Conservation (phyloP, 495 filamentous ascomycete genomes). For the Thozetella sp. region DNA sequence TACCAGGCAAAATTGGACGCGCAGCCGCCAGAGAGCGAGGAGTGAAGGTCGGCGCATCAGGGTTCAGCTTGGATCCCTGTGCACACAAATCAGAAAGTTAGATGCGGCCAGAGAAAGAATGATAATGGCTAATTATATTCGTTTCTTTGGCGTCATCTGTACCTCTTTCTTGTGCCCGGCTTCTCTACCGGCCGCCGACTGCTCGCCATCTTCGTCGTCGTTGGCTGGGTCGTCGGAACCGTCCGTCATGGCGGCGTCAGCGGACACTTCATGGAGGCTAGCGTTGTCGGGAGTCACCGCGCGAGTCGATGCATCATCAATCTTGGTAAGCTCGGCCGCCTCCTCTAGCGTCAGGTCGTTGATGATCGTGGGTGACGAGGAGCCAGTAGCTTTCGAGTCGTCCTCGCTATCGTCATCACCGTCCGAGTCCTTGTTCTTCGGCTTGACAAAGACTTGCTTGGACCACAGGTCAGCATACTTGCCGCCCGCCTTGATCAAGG, state of each 20-base stretch:
- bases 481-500: slow-evolving; percentile 54
- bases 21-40: slow-evolving; percentile 33
- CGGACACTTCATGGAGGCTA: slow-evolving; percentile 8
- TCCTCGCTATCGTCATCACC: slow-evolving; percentile 16
- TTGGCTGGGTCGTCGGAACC: slow-evolving; percentile 3
- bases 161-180: slow-evolving; percentile 46
- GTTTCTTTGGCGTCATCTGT: slow-evolving; percentile 44
- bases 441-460: slow-evolving; percentile 56
- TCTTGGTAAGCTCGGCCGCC: slow-evolving; percentile 34
- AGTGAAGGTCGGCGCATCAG: slow-evolving; percentile 56
- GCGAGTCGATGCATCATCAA: slow-evolving; percentile 12
- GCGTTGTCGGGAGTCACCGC: slow-evolving; percentile 4
- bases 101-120: slow-evolving; percentile 42
- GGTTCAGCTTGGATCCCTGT: slow-evolving; percentile 53
- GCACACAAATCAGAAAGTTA: slow-evolving; percentile 24
- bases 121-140: slow-evolving; percentile 27
- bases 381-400: slow-evolving; percentile 16
- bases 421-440: slow-evolving; percentile 37
- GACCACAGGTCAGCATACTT: slow-evolving; percentile 68
- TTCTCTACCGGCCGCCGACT: slow-evolving; percentile 23
- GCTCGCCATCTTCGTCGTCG: slow-evolving; percentile 9
- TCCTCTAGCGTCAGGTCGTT: slow-evolving; percentile 38
- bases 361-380: slow-evolving; percentile 32
- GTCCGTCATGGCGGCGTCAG: slow-evolving; percentile 1
- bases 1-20: neutral